Base-by-base conservation (phyloP, 305 asterid genomes). In the Plantago lanceolata region DNA sequence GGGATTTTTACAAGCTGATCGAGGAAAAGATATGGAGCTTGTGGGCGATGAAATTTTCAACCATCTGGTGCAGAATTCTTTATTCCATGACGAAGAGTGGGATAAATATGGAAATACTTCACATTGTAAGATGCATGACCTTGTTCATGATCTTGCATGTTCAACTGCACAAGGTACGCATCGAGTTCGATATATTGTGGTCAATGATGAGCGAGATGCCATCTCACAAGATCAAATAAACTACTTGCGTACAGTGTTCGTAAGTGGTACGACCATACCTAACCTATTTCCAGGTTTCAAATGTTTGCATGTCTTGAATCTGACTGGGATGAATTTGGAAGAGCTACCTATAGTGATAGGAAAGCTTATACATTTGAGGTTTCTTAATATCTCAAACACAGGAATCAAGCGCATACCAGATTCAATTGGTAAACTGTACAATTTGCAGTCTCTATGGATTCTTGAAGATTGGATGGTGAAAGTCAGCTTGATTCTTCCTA, bases 41-140 rank as follows among this genome's bases (percentile, higher is more conserved):
- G 11, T 13, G 4, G 55, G 55, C 6, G 20, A 4, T 13, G 26
- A 49, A 49, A 17, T 17, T 49, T 49, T 49, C n/a, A 18, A 18
- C 26, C 13, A 17, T 49, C 55, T 49, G 8, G 2, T 49, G 24
- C 55, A 49, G 9, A 6, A 18, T 24, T 49, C 20, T 17, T 49
- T 49, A 16, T 18, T 49, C 20, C 55, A 49, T n/a, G 55, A 49
- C 20, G 55, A 3, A 18, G 12, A 18, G 1, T 8, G 2, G 11
- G 55, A 49, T 21, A 19, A 0, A 5, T 49, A 4, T 7, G 55
- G 14, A 3, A 5, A 49, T 18, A 49, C 17, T 4, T 14, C 4
- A 12, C 0, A 2, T 7, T 65, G 69, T 48, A 65, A 53, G 65
- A 77, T 80, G 85, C 88, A 24, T 49, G 0, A 49, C 17, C 26